Evolutionary conservation across 1,284 basidiomycete genomes (phyloP), one percentile per base, ranked within the genome.

Genomic region (Lignosus rhinocerotis): DNA sequence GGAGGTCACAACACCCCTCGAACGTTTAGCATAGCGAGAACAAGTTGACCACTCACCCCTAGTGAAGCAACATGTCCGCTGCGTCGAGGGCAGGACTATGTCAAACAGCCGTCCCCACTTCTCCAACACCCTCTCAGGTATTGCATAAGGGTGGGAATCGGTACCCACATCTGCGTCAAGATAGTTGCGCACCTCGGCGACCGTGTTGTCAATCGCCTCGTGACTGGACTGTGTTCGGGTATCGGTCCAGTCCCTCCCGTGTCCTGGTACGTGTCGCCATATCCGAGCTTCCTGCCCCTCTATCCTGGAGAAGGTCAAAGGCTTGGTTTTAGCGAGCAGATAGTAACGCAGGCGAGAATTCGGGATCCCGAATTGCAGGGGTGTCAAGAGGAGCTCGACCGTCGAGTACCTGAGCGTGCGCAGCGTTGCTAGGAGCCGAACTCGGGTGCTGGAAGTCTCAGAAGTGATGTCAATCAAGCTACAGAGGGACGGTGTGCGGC

Each of bases 51-150:
- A 51, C 49, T 19, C 12, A 89, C 89, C 88, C 74, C 90, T 73
- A 17, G 90, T 92, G 66, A 92, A 92, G 70, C 90, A 92, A 64
- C 90, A 92, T 1, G 82, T 84, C 51, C 87, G 73, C 44, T 70
- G 70, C n/a, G 81, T 74, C 5, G 82, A 84, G 0, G 88, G 88
- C 8, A 82, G 69, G 9, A 90, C 86, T 48, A 92, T 90, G 64
- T 92, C 90, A 66, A 92, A 92, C 25, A 92, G 71, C 25, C 85
- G 76, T 0, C 89, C 90, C 87, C 90, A 92, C 70, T 87, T 90
- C 62, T 73, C 65, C 10, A 92, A 72, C n/a, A 89, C 78, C 53
- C 80, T 83, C 55, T 87, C 83, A 2, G 86, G 80, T 11, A 92
- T 77, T 17, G 67, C 71, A 60, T 73, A 74, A 34, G 66, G 69